Base-by-base conservation (phyloP, 208 protist species). In the Porcisia hertigi region DNA sequence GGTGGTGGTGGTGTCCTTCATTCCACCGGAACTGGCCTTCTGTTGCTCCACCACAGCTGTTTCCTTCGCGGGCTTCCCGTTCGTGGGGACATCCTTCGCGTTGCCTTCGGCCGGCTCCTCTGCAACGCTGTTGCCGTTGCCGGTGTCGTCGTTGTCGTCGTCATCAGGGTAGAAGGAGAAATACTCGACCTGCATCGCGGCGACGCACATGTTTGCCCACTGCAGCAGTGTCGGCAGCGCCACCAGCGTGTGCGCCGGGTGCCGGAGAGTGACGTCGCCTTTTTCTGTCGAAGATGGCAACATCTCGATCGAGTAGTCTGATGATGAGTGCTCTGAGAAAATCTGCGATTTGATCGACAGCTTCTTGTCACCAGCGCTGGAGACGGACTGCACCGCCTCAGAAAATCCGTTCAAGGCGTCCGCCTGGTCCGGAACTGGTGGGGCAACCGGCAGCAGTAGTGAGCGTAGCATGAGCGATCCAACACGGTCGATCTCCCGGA, bases 401-500 rank as follows among this genome's bases (percentile, higher is more conserved):
- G 16, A 9, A 53, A 55, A 14, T 20, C 72, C 45, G n/a, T 58
- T 71, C 20, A 82, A 55, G 39, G 49, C 57, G n/a, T 70, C 53
- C 52, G 60, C 69, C 16, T 73, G 67, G 12, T 65, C 58, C n/a
- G 75, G 63, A 2, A 73, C 52, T 53, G 87, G 87, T 47, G 80
- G 73, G 34, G 70, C 63, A n/a, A 81, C 76, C 7, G 69, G 54
- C 57, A 89, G 66, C 59, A 94, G 73, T n/a, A 96, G 70, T n/a
- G 78, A 82, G 80, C 86, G 66, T 41, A 94, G 73, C 80, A 94
- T 76, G 64, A 85, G 60, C 5, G 85, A 87, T 20, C 92, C 90
- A 43, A 93, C 84, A 45, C 84, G 80, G 60, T 93, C 92, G 71
- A 93, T 84, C 79, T 93, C 86, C 9, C 87, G 85, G 47, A 93